These are phyloP conservation scores for Malassezia restricta DNA, from an alignment of 1,284 basidiomycete genomes.

Conservation along the genomic window DNA sequence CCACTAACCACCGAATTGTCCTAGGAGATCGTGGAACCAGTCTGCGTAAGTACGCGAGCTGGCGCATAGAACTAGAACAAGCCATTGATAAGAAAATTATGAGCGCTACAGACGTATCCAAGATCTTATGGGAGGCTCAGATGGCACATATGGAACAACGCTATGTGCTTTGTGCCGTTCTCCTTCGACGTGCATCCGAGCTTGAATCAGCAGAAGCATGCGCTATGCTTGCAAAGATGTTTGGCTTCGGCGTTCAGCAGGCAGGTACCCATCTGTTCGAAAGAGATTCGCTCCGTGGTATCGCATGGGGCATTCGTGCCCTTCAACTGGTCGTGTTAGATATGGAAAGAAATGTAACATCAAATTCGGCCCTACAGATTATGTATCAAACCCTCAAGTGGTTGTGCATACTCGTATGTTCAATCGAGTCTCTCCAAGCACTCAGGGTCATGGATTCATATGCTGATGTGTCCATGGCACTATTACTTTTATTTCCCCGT, in stretches of 20 bases:
- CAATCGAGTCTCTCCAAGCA: constrained; percentile 2
- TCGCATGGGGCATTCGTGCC: constrained; percentile 9
- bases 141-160: constrained; percentile 6
- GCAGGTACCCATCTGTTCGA: constrained; percentile 7
- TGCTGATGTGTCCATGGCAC: constrained; percentile 1
- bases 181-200: constrained; percentile 7
- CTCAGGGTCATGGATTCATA: background rate
- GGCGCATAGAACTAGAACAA: constrained; percentile 4
- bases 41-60: constrained; percentile 10
- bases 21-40: background rate
- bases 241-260: constrained; percentile 13
- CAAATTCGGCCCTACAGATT: background rate
- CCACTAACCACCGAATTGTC: background rate
- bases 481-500: constrained; percentile 11
- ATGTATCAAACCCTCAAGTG: constrained; percentile 5
- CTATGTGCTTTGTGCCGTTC: constrained; percentile 5
- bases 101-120: constrained; percentile 2
- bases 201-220: constrained; percentile 8
- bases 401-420: constrained; percentile 9
- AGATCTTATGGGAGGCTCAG: constrained; percentile 8
- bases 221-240: constrained; percentile 8
- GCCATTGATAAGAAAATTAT: constrained; percentile 2
- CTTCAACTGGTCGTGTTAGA: background rate
- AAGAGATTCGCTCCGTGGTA: constrained; percentile 12
- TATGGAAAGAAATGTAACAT: background rate